These are phyloP conservation scores for Amanita rimosa DNA, from an alignment of 768 basidiomycete species.

Conservation along the genomic window DNA sequence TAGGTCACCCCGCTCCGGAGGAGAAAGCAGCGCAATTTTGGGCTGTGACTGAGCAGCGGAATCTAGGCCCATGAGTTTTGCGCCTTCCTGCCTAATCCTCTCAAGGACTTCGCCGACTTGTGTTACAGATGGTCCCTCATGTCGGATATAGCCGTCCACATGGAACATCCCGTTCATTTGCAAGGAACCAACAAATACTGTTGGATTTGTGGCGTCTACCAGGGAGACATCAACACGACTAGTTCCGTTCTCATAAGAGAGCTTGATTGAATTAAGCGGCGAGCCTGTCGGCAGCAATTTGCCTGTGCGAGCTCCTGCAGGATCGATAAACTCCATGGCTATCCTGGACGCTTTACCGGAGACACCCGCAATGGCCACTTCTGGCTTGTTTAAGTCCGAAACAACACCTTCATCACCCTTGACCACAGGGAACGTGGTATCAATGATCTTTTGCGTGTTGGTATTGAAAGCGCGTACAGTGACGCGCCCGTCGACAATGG, in stretches of 20 bases:
- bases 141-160: constrained; percentile 24
- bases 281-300: constrained; percentile 54
- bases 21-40: constrained; percentile 50
- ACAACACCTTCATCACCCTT: constrained; percentile 12
- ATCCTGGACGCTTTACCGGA: constrained; percentile 56
- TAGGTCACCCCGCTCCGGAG: constrained; percentile 16
- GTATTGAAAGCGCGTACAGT: constrained; percentile 53
- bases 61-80: constrained; percentile 51
- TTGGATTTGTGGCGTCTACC: constrained; percentile 69
- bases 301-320: constrained; percentile 61
- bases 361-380: constrained; percentile 57
- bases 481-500: constrained; percentile 2
- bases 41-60: constrained; percentile 56
- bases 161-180: constrained; percentile 31
- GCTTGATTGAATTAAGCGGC: constrained; percentile 30
- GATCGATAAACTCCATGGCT: constrained; percentile 52
- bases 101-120: constrained; percentile 30
- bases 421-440: constrained; percentile 57
- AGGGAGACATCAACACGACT: constrained; percentile 32
- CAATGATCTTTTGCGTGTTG: constrained; percentile 60
- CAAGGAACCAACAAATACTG: constrained; percentile 42
- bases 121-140: constrained; percentile 15
- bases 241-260: constrained; percentile 13
- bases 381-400: constrained; percentile 36
- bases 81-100: constrained; percentile 41